Evolutionary conservation across 2,329 filamentous ascomycete species (phyloP).

Genomic region (Scopulariopsis brevicaulis): DNA sequence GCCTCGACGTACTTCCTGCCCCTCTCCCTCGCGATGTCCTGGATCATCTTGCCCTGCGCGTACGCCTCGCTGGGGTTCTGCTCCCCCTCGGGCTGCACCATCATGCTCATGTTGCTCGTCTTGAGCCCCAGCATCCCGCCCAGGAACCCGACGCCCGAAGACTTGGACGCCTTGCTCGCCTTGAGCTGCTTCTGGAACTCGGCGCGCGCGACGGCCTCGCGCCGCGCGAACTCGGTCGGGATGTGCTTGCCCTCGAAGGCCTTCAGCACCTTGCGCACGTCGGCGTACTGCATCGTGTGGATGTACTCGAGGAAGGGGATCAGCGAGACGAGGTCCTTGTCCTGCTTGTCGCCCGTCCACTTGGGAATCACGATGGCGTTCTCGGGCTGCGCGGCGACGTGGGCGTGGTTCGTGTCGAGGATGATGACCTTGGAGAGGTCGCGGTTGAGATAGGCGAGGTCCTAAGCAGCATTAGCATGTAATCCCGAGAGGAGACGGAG

Average conservation of each 20-base stretch:
- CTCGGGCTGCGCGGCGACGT: constrained; percentile 85
- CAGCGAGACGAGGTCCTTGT: constrained; percentile 76
- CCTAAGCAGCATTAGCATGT: constrained; percentile 40
- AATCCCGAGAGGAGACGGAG: not conserved
- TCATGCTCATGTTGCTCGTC: constrained; percentile 50
- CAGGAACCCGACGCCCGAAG: constrained; percentile 56
- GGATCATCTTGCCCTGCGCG: constrained; percentile 91
- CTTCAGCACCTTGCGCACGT: constrained; percentile 76
- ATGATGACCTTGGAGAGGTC: constrained; percentile 93
- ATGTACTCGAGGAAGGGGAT: constrained; percentile 98
- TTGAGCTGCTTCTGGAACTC: constrained; percentile 73
- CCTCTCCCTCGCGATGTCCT: constrained; percentile 85
- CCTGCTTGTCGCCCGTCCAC: constrained; percentile 75
- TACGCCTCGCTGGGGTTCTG: constrained; percentile 64
- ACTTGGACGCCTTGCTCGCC: constrained; percentile 51
- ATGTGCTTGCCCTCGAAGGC: constrained; percentile 86
- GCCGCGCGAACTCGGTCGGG: constrained; percentile 76
- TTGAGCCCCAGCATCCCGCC: constrained; percentile 70
- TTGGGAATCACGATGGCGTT: constrained; percentile 88
- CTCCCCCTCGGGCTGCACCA: constrained; percentile 53
- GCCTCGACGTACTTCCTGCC: constrained; percentile 84
- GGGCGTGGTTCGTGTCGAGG: constrained; percentile 72
- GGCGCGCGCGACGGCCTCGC: constrained; percentile 75
- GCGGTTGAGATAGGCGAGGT: constrained; percentile 94
- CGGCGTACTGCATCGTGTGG: constrained; percentile 81